Conservation (phyloP, 1,284 basidiomycete species). For the Marasmius sp. region DNA sequence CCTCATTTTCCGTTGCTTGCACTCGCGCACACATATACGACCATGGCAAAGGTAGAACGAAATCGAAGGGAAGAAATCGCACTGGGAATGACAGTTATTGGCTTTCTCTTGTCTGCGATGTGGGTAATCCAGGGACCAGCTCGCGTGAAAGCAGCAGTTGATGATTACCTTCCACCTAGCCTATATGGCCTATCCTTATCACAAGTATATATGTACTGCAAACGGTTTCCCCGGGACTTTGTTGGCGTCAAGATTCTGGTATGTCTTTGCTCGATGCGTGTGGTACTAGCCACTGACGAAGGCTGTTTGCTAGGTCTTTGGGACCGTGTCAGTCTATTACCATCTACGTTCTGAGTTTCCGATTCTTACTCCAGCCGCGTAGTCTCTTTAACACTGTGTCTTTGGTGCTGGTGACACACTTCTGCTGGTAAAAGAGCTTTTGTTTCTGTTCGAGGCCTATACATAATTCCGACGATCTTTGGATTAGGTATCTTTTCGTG, state of each 20-base stretch:
- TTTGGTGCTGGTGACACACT: slow-evolving; percentile 28
- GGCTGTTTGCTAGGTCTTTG: slow-evolving; percentile 20
- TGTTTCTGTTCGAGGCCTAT: not conserved
- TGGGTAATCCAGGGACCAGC: slow-evolving; percentile 7
- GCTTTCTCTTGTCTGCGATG: slow-evolving; percentile 31
- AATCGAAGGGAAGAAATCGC: slow-evolving; percentile 24
- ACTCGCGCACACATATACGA: not conserved
- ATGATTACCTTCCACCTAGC: slow-evolving; percentile 11
- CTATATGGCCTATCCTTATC: slow-evolving; percentile 31
- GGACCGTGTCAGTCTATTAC: slow-evolving; percentile 20
- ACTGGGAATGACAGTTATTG: slow-evolving; percentile 31
- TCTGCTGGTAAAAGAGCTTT: slow-evolving; percentile 20
- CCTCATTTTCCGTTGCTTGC: not conserved
- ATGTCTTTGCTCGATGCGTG: slow-evolving; percentile 1
- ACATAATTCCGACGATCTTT: not conserved
- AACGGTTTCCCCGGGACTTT: slow-evolving; percentile 29
- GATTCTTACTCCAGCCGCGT: not conserved
- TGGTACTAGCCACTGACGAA: not conserved
- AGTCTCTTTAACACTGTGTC: slow-evolving; percentile 29
- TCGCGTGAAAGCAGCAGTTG: too few relatives aligned
- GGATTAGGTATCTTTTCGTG: slow-evolving; percentile 25
- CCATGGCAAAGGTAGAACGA: slow-evolving; percentile 10
- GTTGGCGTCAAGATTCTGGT: slow-evolving; percentile 26
- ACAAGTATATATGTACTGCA: slow-evolving; percentile 30
- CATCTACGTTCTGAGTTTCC: not conserved